Base-by-base conservation (phyloP, 352 stramenopile species). In the Globisporangium nodosum region DNA sequence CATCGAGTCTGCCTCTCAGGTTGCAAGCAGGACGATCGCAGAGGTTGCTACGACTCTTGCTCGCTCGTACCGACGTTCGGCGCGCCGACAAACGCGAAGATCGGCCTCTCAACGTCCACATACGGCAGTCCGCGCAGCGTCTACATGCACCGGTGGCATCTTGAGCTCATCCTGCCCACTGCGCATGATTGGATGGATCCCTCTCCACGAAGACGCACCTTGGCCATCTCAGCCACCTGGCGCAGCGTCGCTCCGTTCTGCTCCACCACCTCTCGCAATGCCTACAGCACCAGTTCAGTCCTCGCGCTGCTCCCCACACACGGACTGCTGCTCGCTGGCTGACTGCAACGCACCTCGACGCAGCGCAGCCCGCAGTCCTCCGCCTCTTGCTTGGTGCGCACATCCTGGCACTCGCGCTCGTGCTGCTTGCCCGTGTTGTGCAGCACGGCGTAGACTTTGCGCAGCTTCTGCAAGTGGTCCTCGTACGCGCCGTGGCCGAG, bases 1-100 rank as follows among this genome's bases (percentile, higher is more conserved):
- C 11, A 40, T 9, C 0, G 5, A 15, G 35, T 40, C 35, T 13
- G 35, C 35, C 31, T 27, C 24, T 8, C 48, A 30, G 35, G 48
- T 16, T 15, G 12, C 35, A 21, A 13, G 12, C 21, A 39, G 12
- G 12, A 52, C 13, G 13, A 21, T 3, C 16, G 27, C 3, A 9
- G 0, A 40, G 35, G 11, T 15, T 9, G 35, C 4, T 5, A 1
- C 45, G 11, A 8, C 46, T n/a, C 7, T 11, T 27, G 3, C n/a
- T 33, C 24, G 7, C 31, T 13, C 48, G 61, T 65, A 90, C 83
- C 85, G 56, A 95, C 85, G 58, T 95, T 95, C 1, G 85, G 83
- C 0, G 83, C 81, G 13, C 85, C 85, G 13, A 93, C 85, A 42
- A 95, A 91, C 5, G 83, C 84, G 59, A 95, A 93, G 53, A 93